Base-by-base conservation (phyloP, 163 green algal species). In the Scenedesmus sp. region DNA sequence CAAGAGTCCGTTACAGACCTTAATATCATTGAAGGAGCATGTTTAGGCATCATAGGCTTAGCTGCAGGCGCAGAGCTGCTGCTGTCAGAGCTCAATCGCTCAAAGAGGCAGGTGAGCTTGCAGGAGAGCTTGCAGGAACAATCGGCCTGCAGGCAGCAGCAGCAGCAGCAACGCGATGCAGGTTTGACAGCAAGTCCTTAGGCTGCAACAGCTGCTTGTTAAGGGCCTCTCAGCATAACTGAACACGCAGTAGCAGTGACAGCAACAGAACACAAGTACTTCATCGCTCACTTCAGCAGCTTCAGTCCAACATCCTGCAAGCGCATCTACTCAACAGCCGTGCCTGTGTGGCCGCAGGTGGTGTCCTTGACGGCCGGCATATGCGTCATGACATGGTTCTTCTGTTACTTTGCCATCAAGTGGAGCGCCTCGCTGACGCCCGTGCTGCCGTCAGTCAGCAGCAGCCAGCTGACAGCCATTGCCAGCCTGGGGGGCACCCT, bases 31-130 rank as follows among this genome's bases (percentile, higher is more conserved):
- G 93, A 95, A 55, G 92, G 92, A 13, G 93, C 92, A n/a, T 96
- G 94, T 82, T 89, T 94, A 73, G 83, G 89, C 97, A 94, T 97
- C 89, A 98, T 99, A 62, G 97, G 95, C 0, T 77, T 99, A 5
- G 95, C 96, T 77, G 97, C 97, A 55, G 97, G 97, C 0, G 94
- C 96, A 0, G 97, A 99, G 92, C 94, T 99, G 73, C 94, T 97
- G 55, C 83, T 96, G 34, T 82, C 90, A 0, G 96, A 98, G 83
- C 92, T 99, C 67, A 91, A 94, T 4, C 77, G 91, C 9, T 91
- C 89, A 23, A 94, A 91, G 82, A 94, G 93, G 88, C 93, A 95
- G 94, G 93, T 93, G 82, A 2, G 54, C 16, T 62, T 56, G 76
- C 76, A 84, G 76, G 34, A 84, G 26, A 84, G 34, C 76, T 59